Percentiles rank a stretch among this genome's conserved stretches.
Conservation (phyloP, 148 eudicot genomes). For the Heliamphora exappendiculata region DNA sequence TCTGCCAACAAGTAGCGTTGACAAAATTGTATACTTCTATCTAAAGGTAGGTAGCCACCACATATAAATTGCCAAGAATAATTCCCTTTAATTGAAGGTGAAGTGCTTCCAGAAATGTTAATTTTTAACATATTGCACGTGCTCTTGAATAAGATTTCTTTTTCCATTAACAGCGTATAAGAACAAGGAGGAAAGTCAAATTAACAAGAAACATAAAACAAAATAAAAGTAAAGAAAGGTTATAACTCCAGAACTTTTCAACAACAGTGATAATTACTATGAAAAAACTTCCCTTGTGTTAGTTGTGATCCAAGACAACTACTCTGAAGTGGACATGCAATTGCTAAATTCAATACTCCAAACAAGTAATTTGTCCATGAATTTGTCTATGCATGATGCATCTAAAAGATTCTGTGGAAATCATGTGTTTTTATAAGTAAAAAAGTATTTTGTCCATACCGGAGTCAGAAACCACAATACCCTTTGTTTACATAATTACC, state of each 20-base stretch:
- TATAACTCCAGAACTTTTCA: background rate
- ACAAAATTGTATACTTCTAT: background rate
- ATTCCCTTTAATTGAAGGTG: background rate
- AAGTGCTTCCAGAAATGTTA: background rate
- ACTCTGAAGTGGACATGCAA: background rate
- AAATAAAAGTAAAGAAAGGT: background rate
- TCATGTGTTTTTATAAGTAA: background rate
- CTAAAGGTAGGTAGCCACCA: background rate
- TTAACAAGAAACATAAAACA: background rate
- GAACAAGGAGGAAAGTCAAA: background rate
- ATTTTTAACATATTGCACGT: background rate
- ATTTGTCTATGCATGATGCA: too few relatives aligned
- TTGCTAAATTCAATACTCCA: background rate
- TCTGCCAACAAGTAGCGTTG: background rate
- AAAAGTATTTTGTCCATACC: background rate
- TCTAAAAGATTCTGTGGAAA: background rate
- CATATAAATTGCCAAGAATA: background rate
- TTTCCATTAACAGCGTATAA: background rate
- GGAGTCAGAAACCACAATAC: background rate
- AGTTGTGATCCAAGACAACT: background rate
- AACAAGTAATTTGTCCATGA: background rate
- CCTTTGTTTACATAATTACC: background rate
- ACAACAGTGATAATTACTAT: background rate
- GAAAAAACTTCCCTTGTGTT: background rate
- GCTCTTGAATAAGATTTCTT: background rate